Base-by-base conservation (phyloP, 345 rosid species). In the Hibiscus tridactylites region DNA sequence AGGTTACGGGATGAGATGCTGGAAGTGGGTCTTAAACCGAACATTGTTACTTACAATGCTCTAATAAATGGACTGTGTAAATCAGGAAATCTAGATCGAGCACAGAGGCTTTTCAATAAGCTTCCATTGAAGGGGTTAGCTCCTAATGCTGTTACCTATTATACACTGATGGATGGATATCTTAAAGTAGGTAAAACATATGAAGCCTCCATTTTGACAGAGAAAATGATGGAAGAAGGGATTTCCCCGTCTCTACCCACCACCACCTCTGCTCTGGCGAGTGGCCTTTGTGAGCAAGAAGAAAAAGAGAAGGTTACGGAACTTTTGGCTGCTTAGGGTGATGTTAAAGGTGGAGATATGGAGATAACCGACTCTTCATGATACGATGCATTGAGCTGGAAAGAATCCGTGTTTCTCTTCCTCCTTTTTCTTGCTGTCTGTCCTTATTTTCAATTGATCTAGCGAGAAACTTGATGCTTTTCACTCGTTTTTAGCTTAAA, bases 61-160 rank as follows among this genome's bases (percentile, higher is more conserved):
- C 78, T 90, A 62, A 81, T 88, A n/a, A 84, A 79, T 72, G 96
- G 96, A 29, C 80, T 88, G 81, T 83, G 91, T 74, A 86, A 82
- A 69, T 80, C 76, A 2, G 90, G 88, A 54, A 78, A 85, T 79
- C 59, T 87, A 59, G 85, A 80, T 64, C 82, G 88, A 21, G 91
- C 91, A 19, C 77, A 9, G 63, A 82, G 80, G 76, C 95, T 89
- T 77, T 86, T 89, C 70, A 46, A 76, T 75, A 87, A 86, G 78
- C 91, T 89, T 67, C 79, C 69, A 52, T 72, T 17, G 70, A 87
- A 89, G 77, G 89, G 90, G 12, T 63, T 87, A 56, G 63, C 82
- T 73, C 90, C 85, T 37, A 80, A 86, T 82, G 83, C 73, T 70
- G 61, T 87, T 52, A 83, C 90, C 15, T 89, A 87, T 70, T 85